Base-by-base conservation (phyloP, 148 eudicot species). In the Dianthus caryophyllus region DNA sequence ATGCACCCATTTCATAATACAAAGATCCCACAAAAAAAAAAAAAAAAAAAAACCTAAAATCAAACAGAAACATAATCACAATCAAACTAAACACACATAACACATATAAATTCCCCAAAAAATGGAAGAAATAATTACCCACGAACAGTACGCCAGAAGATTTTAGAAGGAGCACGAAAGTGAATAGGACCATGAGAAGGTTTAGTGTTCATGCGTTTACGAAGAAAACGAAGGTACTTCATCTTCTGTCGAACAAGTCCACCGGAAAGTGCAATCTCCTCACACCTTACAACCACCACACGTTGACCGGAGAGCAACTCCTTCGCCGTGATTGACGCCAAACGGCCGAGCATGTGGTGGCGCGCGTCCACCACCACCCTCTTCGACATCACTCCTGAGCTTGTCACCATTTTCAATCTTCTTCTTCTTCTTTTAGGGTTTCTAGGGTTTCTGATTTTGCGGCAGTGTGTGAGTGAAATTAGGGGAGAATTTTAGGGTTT, bases 181-280 rank as follows among this genome's bases (percentile, higher is more conserved):
- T 87, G 96, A 66, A 90, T 90, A 13, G 94, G 96, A 1, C 94
- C 96, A 67, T 90, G 96, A 78, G 94, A 87, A 20, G 96, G 96
- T 65, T 90, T 90, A 12, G 96, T 90, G 73, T 90, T 90, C 96
- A 89, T 89, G 30, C 91, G 66, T 82, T 89, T 89, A 1, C 91
- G 71, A 44, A 86, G 81, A 66, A 89, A 89, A 0, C 96, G 72
- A 2, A 81, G 83, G 39, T 86, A 89, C 85, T 89, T 89, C 96
- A 89, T 90, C 68, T 90, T 90, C 81, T 90, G 96, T 9, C 94
- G 71, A 7, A 87, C 94, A 4, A 90, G 85, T 0, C 96, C 94
- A 2, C 96, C 96, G n/a, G 96, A 90, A 18, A 90, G 82, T 4
- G 94, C 90, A 29, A 90, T 90, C 84, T 85, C 90, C 29, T 90